Conservation (phyloP, 1,139 yeast genomes). For the Debaryomyces subglobosus region DNA sequence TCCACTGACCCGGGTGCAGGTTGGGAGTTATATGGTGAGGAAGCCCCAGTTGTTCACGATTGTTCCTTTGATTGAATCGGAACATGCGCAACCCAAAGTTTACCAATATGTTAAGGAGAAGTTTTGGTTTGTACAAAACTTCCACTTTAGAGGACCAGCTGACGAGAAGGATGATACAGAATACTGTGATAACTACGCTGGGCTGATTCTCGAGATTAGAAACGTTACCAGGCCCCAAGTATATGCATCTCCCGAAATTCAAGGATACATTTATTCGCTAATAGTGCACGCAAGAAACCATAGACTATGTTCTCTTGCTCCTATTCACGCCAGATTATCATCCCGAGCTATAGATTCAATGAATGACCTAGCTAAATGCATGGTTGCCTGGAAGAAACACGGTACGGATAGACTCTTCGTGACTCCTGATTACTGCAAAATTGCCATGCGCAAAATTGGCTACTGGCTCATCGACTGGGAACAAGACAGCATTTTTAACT, state of each 20-base stretch:
- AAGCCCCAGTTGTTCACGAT: constrained; percentile 30
- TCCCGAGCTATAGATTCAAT: constrained; percentile 36
- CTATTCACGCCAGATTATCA: constrained; percentile 38
- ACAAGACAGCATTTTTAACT: constrained; percentile 18
- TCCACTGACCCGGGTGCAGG: not conserved
- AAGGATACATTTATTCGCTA: constrained; percentile 42
- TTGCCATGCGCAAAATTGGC: constrained; percentile 47
- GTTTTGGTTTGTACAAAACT: constrained; percentile 39
- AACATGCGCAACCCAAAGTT: constrained; percentile 18
- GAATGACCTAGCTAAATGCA: constrained; percentile 28
- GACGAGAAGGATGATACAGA: not conserved
- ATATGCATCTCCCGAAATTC: constrained; percentile 39
- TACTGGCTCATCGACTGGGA: constrained; percentile 55
- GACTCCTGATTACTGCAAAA: constrained; percentile 44
- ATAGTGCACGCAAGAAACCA: constrained; percentile 44
- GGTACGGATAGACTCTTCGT: constrained; percentile 25
- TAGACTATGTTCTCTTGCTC: constrained; percentile 43
- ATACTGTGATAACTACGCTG: constrained; percentile 7
- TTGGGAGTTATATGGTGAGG: constrained; percentile 18
- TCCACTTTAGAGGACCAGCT: constrained; percentile 3
- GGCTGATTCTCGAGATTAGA: constrained; percentile 13
- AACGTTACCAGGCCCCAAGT: constrained; percentile 20
- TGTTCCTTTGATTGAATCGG: constrained; percentile 26
- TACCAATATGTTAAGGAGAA: constrained; percentile 39
- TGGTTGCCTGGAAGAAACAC: constrained; percentile 32